Conservation (phyloP, 805 yeast genomes). For the Cyberlindnera americana region DNA sequence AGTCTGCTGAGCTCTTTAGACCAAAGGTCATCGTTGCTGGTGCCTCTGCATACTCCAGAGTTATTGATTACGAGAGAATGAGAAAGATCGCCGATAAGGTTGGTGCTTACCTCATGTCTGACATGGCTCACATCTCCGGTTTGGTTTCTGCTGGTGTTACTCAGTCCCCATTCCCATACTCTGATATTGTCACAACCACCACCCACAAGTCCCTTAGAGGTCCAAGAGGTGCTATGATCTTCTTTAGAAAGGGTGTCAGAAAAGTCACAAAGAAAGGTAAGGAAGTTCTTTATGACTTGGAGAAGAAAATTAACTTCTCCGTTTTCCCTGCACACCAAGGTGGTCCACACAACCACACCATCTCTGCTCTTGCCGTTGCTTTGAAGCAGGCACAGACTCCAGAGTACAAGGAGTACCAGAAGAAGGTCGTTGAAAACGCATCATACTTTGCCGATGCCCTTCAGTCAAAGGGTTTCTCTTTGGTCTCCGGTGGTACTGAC, state of each 20-base stretch:
- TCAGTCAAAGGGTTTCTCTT: slow-evolving; percentile 65
- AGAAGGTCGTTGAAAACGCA: slow-evolving; percentile 85
- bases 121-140: slow-evolving; percentile 99
- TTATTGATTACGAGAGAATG: slow-evolving; percentile 96
- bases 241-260: slow-evolving; percentile 95
- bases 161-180: slow-evolving; percentile 93
- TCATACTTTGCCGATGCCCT: slow-evolving; percentile 75
- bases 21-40: slow-evolving; percentile 98
- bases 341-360: slow-evolving; percentile 99
- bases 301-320: slow-evolving; percentile 92
- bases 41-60: slow-evolving; percentile 95
- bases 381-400: slow-evolving; percentile 90
- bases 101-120: slow-evolving; percentile 93
- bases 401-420: slow-evolving; percentile 87
- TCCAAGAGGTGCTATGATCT: slow-evolving; percentile 99
- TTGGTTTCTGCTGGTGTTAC: slow-evolving; percentile 93
- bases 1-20: slow-evolving; percentile 86
- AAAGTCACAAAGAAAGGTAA: slow-evolving; percentile 87
- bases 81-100: slow-evolving; percentile 94
- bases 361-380: slow-evolving; percentile 95
- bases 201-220: slow-evolving; percentile 99
- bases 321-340: slow-evolving; percentile 99
- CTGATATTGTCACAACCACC: slow-evolving; percentile 97
- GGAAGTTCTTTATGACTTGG: slow-evolving; percentile 87
- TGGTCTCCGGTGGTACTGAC: slow-evolving; percentile 95